Conservation (phyloP, 106 monocot genomes). For the Dioscorea dumetorum region DNA sequence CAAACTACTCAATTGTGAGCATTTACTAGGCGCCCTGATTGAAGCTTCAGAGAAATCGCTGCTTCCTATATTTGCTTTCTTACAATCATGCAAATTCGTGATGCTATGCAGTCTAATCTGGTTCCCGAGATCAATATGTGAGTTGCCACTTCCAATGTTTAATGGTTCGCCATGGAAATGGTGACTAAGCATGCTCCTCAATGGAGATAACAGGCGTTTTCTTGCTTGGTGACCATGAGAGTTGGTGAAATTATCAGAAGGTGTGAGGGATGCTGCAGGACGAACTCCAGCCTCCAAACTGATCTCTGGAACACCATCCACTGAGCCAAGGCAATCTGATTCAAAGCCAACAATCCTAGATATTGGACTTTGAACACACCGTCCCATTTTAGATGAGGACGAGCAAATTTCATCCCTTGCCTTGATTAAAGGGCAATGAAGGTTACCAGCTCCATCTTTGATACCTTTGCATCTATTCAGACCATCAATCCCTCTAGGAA, state of each 20-base stretch:
- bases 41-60: slow-evolving; percentile 12
- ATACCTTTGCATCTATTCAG: slow-evolving; percentile 14
- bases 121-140: slow-evolving; percentile 6
- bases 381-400: slow-evolving; percentile 17
- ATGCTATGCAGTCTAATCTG: slow-evolving; percentile 6
- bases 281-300: not conserved
- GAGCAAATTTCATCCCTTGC: slow-evolving; percentile 24
- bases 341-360: slow-evolving; percentile 81
- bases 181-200: slow-evolving; percentile 36
- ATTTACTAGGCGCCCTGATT: slow-evolving; percentile 7
- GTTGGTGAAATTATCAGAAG: slow-evolving; percentile 12
- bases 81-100: slow-evolving; percentile 31
- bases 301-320: not conserved
- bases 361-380: slow-evolving; percentile 27
- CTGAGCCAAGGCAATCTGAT: slow-evolving; percentile 14
- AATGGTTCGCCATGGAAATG: slow-evolving; percentile 54
- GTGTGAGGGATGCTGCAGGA: slow-evolving; percentile 10
- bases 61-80: slow-evolving; percentile 55
- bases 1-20: slow-evolving; percentile 9
- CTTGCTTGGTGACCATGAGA: slow-evolving; percentile 38
- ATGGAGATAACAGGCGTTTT: slow-evolving; percentile 71
- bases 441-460: slow-evolving; percentile 20
- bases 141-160: slow-evolving; percentile 27
- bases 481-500: slow-evolving; percentile 20
- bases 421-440: slow-evolving; percentile 36